phyloP scores from a whole-genome alignment of 2,329 filamentous ascomycete genomes.

The Onygena corvina region DNA sequence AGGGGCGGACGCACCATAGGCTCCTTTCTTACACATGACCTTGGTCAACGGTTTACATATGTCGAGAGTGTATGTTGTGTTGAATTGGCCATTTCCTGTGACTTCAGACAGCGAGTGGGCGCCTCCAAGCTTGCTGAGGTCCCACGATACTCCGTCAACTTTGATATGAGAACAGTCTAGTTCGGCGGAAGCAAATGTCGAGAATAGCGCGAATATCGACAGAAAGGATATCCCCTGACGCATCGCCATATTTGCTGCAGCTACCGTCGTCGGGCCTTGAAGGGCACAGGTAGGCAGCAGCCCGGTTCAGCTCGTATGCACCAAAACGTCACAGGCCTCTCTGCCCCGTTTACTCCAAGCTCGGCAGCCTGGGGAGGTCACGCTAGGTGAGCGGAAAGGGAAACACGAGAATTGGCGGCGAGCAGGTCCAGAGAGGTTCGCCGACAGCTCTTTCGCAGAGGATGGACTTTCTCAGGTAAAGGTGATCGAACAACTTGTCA shows the following conservation, averaged over 20 bases:
- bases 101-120: constrained; percentile 17
- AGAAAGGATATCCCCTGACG: constrained; percentile 8
- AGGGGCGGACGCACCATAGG: constrained; percentile 11
- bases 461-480: background rate
- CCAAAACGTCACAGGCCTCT: background rate
- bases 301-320: constrained; percentile 1
- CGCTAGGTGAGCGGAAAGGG: background rate
- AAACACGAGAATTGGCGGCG: background rate
- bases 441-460: background rate
- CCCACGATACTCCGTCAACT: constrained; percentile 21
- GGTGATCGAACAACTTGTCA: background rate
- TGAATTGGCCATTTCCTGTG: constrained; percentile 32
- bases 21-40: constrained; percentile 15
- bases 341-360: background rate
- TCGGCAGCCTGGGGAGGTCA: background rate
- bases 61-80: constrained; percentile 73
- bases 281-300: background rate
- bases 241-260: background rate
- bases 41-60: constrained; percentile 58
- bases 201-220: constrained; percentile 15
- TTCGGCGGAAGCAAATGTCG: constrained; percentile 13
- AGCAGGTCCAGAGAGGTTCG: background rate
- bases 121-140: constrained; percentile 21
- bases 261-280: background rate
- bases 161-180: constrained; percentile 22